phyloP scores from a whole-genome alignment of 305 asterid species.

The Caryopteris hybrid region DNA sequence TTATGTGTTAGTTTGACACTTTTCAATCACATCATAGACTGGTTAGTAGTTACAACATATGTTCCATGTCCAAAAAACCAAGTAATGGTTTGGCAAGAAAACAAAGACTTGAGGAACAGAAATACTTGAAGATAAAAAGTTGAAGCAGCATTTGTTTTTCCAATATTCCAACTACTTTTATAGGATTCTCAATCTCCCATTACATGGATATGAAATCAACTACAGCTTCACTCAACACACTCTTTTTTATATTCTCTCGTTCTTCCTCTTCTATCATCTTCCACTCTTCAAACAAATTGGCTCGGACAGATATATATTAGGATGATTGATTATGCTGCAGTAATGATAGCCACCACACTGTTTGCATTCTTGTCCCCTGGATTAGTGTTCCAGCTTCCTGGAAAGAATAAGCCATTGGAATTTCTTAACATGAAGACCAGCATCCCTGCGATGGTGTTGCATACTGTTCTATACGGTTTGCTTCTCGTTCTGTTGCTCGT shows the following conservation, averaged over 20 bases:
- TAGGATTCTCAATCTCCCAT: constrained; percentile 17
- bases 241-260: constrained; percentile 22
- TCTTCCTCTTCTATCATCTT: not conserved
- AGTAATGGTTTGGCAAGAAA: not conserved
- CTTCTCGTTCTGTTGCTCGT: constrained; percentile 74
- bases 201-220: not conserved
- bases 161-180: constrained; percentile 23
- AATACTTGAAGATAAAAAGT: not conserved
- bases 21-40: no score
- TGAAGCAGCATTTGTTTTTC: constrained; percentile 4
- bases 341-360: constrained; percentile 69
- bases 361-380: constrained; percentile 81
- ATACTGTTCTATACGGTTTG: constrained; percentile 67
- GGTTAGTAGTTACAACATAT: no score
- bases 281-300: constrained; percentile 2
- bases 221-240: constrained; percentile 10
- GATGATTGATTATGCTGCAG: constrained; percentile 72
- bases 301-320: not conserved
- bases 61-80: not conserved
- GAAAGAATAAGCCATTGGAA: constrained; percentile 57
- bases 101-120: not conserved
- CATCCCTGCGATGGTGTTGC: constrained; percentile 50
- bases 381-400: constrained; percentile 74
- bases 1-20: no score
- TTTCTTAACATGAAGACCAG: constrained; percentile 86